Conservation (phyloP, 306 rosid genomes). For the apple (Malus domestica) region DNA sequence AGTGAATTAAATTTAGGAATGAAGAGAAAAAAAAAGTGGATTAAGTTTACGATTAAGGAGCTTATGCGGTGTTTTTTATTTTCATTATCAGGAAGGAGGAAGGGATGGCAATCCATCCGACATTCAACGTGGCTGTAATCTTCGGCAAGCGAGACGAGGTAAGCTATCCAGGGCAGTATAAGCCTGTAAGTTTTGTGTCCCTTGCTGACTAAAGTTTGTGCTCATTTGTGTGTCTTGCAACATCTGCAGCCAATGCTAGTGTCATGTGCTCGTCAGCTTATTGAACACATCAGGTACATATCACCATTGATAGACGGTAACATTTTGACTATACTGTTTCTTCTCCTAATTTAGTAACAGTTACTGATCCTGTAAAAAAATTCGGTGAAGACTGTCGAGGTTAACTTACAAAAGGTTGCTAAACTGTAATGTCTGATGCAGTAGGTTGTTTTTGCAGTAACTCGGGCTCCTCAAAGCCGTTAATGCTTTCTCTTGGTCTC, state of each 20-base stretch:
- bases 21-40: no score
- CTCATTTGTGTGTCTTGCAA: constrained; percentile 1
- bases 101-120: constrained; percentile 69
- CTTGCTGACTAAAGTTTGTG: background rate
- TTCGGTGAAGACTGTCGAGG: background rate
- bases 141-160: constrained; percentile 97
- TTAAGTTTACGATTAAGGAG: background rate
- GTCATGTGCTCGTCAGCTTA: constrained; percentile 83
- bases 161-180: constrained; percentile 6
- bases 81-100: constrained; percentile 66
- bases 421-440: background rate
- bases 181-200: background rate
- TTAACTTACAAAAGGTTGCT: background rate
- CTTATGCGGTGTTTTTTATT: constrained; percentile 15
- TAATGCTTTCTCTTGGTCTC: constrained; percentile 87
- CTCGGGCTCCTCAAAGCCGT: constrained; percentile 52
- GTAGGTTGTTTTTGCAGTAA: constrained; percentile 37
- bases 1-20: no score
- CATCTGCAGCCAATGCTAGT: constrained; percentile 71
- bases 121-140: constrained; percentile 71
- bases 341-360: background rate
- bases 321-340: background rate
- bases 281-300: constrained; percentile 66
- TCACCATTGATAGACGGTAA: background rate
- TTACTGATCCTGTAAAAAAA: background rate